phyloP scores from a whole-genome alignment of 78 protist species.

The Creolimax fragrantissima region DNA sequence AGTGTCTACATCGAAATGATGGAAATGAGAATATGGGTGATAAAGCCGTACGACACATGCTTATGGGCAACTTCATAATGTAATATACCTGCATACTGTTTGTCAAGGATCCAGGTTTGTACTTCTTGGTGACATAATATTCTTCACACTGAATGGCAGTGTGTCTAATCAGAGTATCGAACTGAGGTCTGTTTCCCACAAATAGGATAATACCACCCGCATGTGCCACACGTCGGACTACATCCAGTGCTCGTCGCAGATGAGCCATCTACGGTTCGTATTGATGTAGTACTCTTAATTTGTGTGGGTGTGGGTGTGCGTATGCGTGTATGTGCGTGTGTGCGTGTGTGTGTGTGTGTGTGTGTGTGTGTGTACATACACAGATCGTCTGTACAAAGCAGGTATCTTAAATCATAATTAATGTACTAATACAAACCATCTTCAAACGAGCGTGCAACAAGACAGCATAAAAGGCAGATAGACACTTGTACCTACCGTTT shows the following conservation, averaged over 20 bases:
- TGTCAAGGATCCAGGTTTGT: background rate
- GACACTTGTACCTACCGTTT: background rate
- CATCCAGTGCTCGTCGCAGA: background rate
- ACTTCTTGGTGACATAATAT: background rate
- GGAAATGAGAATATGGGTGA: background rate
- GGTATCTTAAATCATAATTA: too few relatives aligned
- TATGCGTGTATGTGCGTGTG: too few relatives aligned
- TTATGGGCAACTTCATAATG: too few relatives aligned
- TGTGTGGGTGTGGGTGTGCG: too few relatives aligned
- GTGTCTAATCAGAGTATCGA: background rate
- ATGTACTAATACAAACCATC: too few relatives aligned
- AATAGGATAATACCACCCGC: constrained; percentile 3
- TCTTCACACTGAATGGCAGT: background rate
- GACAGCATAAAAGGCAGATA: too few relatives aligned
- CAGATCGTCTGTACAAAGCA: too few relatives aligned
- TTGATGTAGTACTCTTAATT: too few relatives aligned
- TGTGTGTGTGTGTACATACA: too few relatives aligned
- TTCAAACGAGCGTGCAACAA: too few relatives aligned
- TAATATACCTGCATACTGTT: background rate
- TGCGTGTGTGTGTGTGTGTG: too few relatives aligned
- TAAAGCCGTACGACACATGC: too few relatives aligned
- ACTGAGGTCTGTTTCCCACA: background rate
- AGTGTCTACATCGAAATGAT: background rate
- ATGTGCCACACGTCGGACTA: background rate
- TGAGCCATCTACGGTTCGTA: background rate